Percentiles rank a stretch among this genome's conserved stretches.
Evolutionary conservation across 1,284 basidiomycete species (phyloP).

Genomic region (Sporisorium reilianum): DNA sequence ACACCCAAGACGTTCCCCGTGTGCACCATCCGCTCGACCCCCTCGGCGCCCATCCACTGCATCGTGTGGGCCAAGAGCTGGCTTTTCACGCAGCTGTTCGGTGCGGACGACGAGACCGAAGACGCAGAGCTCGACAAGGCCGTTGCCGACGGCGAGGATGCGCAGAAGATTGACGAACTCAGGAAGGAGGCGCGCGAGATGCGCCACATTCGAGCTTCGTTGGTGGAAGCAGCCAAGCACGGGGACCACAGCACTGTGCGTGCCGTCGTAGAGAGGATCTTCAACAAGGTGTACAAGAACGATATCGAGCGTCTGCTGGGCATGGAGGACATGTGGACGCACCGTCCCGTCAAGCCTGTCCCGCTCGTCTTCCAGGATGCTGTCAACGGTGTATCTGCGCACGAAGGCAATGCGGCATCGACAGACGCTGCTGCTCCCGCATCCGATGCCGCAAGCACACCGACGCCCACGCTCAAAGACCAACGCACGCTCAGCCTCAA

Average conservation of each 20-base stretch:
- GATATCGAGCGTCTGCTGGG: constrained; percentile 89
- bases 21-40: constrained; percentile 97
- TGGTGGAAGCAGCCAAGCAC: constrained; percentile 62
- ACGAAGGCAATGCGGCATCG: background rate
- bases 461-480: constrained; percentile 45
- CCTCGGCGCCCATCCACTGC: constrained; percentile 96
- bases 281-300: constrained; percentile 89
- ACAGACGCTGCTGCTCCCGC: background rate
- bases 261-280: constrained; percentile 79
- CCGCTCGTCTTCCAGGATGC: constrained; percentile 86
- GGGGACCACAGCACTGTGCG: constrained; percentile 49
- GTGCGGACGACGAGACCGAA: constrained; percentile 49
- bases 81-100: constrained; percentile 76
- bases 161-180: constrained; percentile 87
- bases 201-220: constrained; percentile 77
- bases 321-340: constrained; percentile 99
- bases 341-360: constrained; percentile 80
- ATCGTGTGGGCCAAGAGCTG: constrained; percentile 99
- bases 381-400: constrained; percentile 11
- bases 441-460: background rate
- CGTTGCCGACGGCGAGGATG: constrained; percentile 87
- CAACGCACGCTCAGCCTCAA: constrained; percentile 57
- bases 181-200: constrained; percentile 91
- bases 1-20: constrained; percentile 95
- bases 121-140: constrained; percentile 84